Percentiles rank a stretch among this genome's conserved stretches.
phyloP scores from a whole-genome alignment of 768 basidiomycete genomes.

The Amanita inopinata region DNA sequence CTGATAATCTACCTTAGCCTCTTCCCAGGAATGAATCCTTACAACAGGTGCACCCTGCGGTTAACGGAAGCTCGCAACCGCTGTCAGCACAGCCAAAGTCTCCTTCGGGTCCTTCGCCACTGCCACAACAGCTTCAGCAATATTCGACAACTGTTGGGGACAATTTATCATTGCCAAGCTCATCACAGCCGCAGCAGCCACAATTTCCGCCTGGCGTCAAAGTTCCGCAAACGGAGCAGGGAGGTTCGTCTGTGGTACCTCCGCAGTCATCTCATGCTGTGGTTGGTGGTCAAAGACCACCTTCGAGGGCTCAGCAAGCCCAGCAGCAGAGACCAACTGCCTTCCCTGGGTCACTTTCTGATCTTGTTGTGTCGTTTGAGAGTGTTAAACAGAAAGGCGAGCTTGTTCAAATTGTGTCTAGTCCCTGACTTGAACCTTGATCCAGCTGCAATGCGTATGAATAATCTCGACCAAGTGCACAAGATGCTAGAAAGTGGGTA shows the following conservation, averaged over 20 bases:
- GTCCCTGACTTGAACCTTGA: neutral
- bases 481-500: conserved; percentile 92
- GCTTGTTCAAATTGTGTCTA: conserved; percentile 12
- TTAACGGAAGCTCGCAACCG: conserved; percentile 20
- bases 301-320: conserved; percentile 41
- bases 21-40: conserved; percentile 29
- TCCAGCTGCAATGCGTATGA: conserved; percentile 69
- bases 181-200: conserved; percentile 45
- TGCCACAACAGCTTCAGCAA: conserved; percentile 35
- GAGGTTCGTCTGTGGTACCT: conserved; percentile 16
- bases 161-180: conserved; percentile 28
- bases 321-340: conserved; percentile 34
- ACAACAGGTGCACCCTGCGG: conserved; percentile 24
- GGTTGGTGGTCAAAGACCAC: conserved; percentile 39
- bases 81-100: conserved; percentile 18
- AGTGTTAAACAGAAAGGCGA: conserved; percentile 92
- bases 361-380: conserved; percentile 91
- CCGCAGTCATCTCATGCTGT: conserved; percentile 27
- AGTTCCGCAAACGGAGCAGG: conserved; percentile 37
- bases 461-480: conserved; percentile 83
- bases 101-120: conserved; percentile 27
- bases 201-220: conserved; percentile 68
- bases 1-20: conserved; percentile 2
- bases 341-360: conserved; percentile 81
- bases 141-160: conserved; percentile 14